These are phyloP conservation scores for Berberis thunbergii DNA, from an alignment of 164 flowering plant species.

Conservation along the genomic window DNA sequence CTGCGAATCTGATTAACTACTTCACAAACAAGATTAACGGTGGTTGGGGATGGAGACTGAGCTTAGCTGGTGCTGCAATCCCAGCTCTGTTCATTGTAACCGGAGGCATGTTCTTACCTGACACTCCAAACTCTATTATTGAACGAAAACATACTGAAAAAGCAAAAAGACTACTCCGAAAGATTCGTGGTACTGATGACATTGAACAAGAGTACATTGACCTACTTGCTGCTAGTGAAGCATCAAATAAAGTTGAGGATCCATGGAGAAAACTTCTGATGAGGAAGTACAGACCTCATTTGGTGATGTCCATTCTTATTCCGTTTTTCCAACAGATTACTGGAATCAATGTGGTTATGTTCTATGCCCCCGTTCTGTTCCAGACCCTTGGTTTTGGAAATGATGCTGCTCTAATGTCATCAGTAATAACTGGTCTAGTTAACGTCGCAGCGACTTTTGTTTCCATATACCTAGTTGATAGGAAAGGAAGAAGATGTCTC, in stretches of 20 bases:
- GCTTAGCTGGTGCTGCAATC: slow-evolving; percentile 14
- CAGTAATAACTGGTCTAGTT: slow-evolving; percentile 20
- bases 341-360: slow-evolving; percentile 22
- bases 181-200: slow-evolving; percentile 11
- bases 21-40: slow-evolving; percentile 6
- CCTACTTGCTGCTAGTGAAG: slow-evolving; percentile 17
- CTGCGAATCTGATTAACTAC: slow-evolving; percentile 12
- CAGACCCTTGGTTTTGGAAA: slow-evolving; percentile 19
- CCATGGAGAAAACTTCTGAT: slow-evolving; percentile 18
- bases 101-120: slow-evolving; percentile 5
- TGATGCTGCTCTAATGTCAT: slow-evolving; percentile 20
- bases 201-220: slow-evolving; percentile 10
- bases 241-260: slow-evolving; percentile 11
- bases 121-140: slow-evolving; percentile 15
- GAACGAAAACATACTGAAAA: slow-evolving; percentile 7
- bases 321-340: slow-evolving; percentile 30
- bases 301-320: slow-evolving; percentile 19
- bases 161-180: slow-evolving; percentile 6
- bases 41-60: slow-evolving; percentile 15
- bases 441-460: slow-evolving; percentile 9
- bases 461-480: slow-evolving; percentile 14
- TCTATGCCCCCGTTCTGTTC: slow-evolving; percentile 25
- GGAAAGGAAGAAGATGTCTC: slow-evolving; percentile 14
- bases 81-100: slow-evolving; percentile 7
- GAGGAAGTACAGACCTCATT: slow-evolving; percentile 24